A percentile compares a stretch with the other conserved stretches of the same genome.
Evolutionary conservation across 2,329 filamentous ascomycete species (phyloP).

Genomic region (Nakataea oryzae): DNA sequence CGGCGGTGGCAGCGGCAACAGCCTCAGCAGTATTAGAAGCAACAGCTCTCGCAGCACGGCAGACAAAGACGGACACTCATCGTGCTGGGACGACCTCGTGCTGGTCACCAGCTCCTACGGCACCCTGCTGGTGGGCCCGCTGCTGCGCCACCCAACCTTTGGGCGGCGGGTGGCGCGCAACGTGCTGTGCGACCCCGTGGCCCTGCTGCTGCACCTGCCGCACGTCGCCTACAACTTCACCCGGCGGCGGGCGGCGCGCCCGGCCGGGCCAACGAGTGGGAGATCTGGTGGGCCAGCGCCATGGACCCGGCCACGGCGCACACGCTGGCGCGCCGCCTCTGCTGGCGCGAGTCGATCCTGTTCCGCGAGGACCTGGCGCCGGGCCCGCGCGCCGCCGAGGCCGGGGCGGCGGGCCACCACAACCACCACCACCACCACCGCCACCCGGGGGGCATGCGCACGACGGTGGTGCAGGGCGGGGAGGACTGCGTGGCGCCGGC

Average conservation of each 20-base stretch:
- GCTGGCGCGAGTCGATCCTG: conserved; percentile 60
- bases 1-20: no score
- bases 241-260: no score
- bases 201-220: conserved; percentile 56
- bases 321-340: conserved; percentile 54
- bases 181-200: conserved; percentile 50
- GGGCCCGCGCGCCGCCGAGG: not conserved
- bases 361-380: conserved; percentile 54
- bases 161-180: conserved; percentile 36
- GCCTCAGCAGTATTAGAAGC: no score
- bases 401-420: no score
- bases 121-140: conserved; percentile 49
- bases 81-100: conserved; percentile 46
- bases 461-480: not conserved
- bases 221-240: conserved; percentile 65
- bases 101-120: conserved; percentile 56
- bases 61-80: no score
- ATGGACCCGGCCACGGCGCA: conserved; percentile 54
- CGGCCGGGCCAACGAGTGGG: conserved; percentile 59
- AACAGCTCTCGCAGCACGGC: no score
- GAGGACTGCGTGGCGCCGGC: no score
- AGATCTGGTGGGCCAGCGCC: conserved; percentile 62
- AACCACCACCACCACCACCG: no score
- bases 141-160: conserved; percentile 39
- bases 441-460: not conserved